phyloP scores from a whole-genome alignment of 106 monocot genomes.

The Narthecium ossifragum region DNA sequence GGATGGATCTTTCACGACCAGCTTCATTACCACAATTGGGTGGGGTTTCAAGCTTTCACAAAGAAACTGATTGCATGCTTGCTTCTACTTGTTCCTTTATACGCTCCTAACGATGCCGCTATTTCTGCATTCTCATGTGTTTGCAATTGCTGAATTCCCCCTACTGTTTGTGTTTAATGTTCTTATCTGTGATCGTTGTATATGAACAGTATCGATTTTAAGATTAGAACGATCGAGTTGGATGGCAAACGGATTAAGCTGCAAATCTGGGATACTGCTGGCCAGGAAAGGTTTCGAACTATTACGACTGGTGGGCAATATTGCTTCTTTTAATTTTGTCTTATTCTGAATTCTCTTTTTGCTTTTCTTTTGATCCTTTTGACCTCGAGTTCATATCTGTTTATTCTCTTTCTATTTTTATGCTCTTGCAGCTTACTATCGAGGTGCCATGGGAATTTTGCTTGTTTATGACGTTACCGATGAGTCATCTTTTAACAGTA shows the following conservation, averaged over 20 bases:
- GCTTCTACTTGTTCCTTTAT: no score
- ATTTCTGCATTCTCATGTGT: no score
- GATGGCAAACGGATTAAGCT: slow-evolving; percentile 75
- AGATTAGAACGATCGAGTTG: slow-evolving; percentile 71
- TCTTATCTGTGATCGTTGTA: background rate
- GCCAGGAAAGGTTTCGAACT: slow-evolving; percentile 64
- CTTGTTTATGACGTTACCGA: slow-evolving; percentile 99
- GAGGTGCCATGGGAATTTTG: slow-evolving; percentile 98
- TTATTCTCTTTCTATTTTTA: background rate
- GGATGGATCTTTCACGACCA: slow-evolving; percentile 80
- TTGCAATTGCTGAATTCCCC: no score
- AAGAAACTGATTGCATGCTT: background rate
- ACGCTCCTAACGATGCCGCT: no score
- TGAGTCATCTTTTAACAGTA: slow-evolving; percentile 99
- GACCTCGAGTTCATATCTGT: no score
- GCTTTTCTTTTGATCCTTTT: no score
- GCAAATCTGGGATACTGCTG: slow-evolving; percentile 84
- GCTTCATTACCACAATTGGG: slow-evolving; percentile 83
- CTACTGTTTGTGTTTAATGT: background rate
- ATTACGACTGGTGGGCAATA: slow-evolving; percentile 61
- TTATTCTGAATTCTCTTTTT: no score
- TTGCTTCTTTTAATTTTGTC: no score
- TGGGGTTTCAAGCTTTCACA: slow-evolving; percentile 7
- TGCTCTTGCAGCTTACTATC: slow-evolving; percentile 74
- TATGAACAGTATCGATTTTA: slow-evolving; percentile 61